These are phyloP conservation scores for Botrytis medusae DNA, from an alignment of 2,329 filamentous ascomycete species.

Conservation along the genomic window DNA sequence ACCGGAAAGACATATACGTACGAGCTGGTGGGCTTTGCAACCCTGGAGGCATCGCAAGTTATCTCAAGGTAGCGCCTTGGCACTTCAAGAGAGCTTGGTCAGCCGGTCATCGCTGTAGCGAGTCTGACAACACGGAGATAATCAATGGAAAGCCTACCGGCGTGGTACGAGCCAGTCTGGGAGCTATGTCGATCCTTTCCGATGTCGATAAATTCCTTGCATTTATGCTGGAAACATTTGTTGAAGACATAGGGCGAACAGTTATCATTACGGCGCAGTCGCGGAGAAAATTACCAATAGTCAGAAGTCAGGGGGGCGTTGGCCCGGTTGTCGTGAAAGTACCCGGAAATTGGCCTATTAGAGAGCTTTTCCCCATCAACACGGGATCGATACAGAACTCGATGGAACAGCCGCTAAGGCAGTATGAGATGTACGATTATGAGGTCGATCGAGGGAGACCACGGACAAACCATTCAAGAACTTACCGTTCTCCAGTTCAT, in stretches of 20 bases:
- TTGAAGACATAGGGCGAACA: conserved; percentile 20
- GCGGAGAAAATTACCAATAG: not conserved
- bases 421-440: not conserved
- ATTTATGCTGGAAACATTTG: conserved; percentile 60
- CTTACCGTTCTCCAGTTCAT: conserved; percentile 3
- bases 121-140: conserved; percentile 66
- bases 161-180: conserved; percentile 78
- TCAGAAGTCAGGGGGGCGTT: not conserved
- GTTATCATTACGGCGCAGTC: not conserved
- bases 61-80: conserved; percentile 69
- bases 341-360: conserved; percentile 5
- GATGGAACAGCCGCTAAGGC: not conserved
- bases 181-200: conserved; percentile 77
- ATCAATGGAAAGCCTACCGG: conserved; percentile 84
- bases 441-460: conserved; percentile 1
- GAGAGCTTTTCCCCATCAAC: not conserved
- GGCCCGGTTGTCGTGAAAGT: conserved; percentile 2
- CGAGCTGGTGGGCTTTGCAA: conserved; percentile 89
- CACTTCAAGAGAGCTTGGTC: conserved; percentile 85
- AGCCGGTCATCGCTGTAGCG: conserved; percentile 79
- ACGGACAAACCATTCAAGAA: conserved; percentile 14
- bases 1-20: conserved; percentile 76
- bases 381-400: not conserved
- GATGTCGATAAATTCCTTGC: conserved; percentile 71
- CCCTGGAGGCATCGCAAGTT: conserved; percentile 76